Conservation (phyloP, 1,284 basidiomycete genomes). For the Sparassis latifolia region DNA sequence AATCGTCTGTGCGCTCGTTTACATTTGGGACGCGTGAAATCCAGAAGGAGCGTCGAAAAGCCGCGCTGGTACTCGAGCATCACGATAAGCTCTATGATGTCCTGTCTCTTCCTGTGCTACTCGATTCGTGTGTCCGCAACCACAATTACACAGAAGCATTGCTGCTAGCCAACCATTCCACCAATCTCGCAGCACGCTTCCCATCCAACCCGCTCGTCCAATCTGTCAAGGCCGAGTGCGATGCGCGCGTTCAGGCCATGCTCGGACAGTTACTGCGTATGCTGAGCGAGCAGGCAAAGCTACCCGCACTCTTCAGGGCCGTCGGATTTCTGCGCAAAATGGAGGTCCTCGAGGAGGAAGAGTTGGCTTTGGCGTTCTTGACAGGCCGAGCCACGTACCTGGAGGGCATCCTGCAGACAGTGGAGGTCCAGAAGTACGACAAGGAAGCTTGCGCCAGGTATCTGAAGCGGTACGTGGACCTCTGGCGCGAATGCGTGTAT, state of each 20-base stretch:
- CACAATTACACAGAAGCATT: constrained; percentile 89
- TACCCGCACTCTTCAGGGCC: constrained; percentile 85
- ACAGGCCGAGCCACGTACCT: constrained; percentile 55
- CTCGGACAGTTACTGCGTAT: constrained; percentile 72
- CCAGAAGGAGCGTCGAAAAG: constrained; percentile 62
- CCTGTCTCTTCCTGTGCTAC: constrained; percentile 83
- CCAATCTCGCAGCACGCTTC: constrained; percentile 36
- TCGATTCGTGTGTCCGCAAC: constrained; percentile 88
- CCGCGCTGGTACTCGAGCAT: constrained; percentile 79
- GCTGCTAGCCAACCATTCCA: constrained; percentile 68
- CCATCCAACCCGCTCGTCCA: constrained; percentile 36
- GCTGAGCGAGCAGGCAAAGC: constrained; percentile 80
- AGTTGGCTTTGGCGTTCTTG: constrained; percentile 65
- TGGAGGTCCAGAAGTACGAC: constrained; percentile 42
- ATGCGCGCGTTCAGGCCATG: constrained; percentile 69
- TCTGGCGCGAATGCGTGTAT: constrained; percentile 88
- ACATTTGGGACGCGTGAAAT: constrained; percentile 48
- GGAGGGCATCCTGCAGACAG: constrained; percentile 33
- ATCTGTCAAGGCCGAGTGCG: constrained; percentile 68
- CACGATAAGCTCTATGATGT: constrained; percentile 88
- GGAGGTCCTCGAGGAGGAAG: constrained; percentile 53
- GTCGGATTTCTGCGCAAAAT: constrained; percentile 82
- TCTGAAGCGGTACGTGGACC: constrained; percentile 82
- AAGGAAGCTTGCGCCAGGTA: constrained; percentile 71
- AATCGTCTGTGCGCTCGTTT: constrained; percentile 64